Conservation (phyloP, 2,329 filamentous ascomycete species). For the Sporothrix pseudoabietina region DNA sequence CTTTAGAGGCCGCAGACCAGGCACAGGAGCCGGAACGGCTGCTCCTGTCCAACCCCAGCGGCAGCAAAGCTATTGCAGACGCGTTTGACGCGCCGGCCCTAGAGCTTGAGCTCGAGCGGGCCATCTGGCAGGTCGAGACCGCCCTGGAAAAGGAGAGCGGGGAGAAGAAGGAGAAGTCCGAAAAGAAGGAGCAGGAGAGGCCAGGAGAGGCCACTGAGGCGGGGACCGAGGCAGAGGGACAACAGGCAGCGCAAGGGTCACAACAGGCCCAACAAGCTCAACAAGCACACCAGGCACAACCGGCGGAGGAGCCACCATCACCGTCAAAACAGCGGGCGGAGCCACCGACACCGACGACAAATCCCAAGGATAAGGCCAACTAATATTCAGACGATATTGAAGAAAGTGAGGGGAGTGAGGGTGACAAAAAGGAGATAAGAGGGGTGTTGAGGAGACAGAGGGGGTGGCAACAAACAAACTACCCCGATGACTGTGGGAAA, state of each 20-base stretch:
- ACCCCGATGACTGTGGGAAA: neutral
- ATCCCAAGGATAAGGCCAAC: conserved; percentile 1
- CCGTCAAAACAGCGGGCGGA: neutral
- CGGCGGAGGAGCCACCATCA: neutral
- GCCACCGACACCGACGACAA: neutral
- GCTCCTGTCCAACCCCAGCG: conserved; percentile 42
- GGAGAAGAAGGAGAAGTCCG: conserved; percentile 31
- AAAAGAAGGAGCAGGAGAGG: neutral
- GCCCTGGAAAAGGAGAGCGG: conserved; percentile 45
- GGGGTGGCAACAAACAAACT: neutral
- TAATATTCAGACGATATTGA: neutral
- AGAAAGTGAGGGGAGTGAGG: neutral
- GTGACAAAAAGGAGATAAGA: neutral
- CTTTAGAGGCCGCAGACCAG: neutral
- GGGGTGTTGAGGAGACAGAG: neutral
- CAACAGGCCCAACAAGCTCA: neutral
- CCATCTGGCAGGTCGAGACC: conserved; percentile 71
- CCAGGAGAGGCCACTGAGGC: neutral
- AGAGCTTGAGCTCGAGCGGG: conserved; percentile 71
- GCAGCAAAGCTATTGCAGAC: conserved; percentile 44
- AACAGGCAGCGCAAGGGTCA: neutral
- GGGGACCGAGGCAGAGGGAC: neutral
- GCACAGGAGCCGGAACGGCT: conserved; percentile 48
- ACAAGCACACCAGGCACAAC: neutral
- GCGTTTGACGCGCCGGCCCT: conserved; percentile 69